Base-by-base conservation (phyloP, 495 filamentous ascomycete species). In the Penicillium odoratum region DNA sequence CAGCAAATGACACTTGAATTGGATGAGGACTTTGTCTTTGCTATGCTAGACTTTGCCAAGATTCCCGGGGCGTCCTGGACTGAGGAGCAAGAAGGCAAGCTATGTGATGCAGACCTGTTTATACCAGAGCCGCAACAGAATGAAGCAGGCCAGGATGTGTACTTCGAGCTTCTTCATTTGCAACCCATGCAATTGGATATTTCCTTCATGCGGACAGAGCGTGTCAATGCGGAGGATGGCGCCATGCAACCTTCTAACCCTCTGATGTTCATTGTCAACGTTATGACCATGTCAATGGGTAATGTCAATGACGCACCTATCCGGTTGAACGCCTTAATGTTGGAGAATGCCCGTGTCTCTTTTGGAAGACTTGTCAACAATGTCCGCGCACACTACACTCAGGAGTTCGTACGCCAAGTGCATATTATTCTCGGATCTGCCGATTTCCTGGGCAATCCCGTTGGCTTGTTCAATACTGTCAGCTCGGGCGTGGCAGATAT, bases 1-100 rank as follows among this genome's bases (percentile, higher is more conserved):
- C 94, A 98, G 72, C 91, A 98, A 73, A 97, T 98, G 93, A 98
- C 95, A 0, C 76, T 98, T 2, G 94, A 98, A 71, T 87, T 98
- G 46, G 94, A 98, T 62, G 94, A 98, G 67, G 94, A 98, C 68
- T 98, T 98, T 66, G 89, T 98, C 58, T 94, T 95, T 65, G 93
- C 94, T 16, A 84, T 98, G 63, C 76, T 98, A 7, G 94, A 98
- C 69, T 98, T 97, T 69, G 89, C 88, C 48, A 97, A 97, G 76
- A 84, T 97, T 6, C 91, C 92, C 15, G 93, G 94, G 11, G 92
- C 92, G n/a, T 90, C 87, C 2, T 96, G 92, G 92, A 85, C 89
- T 4, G 89, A 93, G 62, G 80, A 87, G 43, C 83, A 89, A 18
- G 87, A 92, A 62, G 94, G 90, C 55, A 88, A 85, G 59, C 82